These are phyloP conservation scores for Oryza glumipatula DNA, from an alignment of 176 grass and related monocot genomes.

Conservation along the genomic window DNA sequence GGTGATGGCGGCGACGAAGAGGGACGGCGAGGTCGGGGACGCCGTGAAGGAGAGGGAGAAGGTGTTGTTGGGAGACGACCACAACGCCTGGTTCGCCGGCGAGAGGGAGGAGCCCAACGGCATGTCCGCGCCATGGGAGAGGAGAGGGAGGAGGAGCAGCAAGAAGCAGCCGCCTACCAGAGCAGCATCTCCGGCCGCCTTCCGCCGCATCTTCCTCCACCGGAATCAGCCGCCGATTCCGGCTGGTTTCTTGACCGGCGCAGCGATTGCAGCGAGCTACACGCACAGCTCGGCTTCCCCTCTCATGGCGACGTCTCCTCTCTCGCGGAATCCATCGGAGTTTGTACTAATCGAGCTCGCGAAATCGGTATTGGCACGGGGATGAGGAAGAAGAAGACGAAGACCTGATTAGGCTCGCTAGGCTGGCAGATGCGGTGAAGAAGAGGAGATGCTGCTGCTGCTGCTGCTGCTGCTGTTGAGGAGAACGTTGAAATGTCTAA, in stretches of 20 bases:
- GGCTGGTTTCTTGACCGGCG: not conserved
- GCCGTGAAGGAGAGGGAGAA: slow-evolving; percentile 76
- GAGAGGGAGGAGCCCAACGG: slow-evolving; percentile 63
- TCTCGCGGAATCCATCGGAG: not conserved
- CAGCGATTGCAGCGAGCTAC: not conserved
- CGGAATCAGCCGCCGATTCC: not conserved
- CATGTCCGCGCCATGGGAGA: slow-evolving; percentile 52
- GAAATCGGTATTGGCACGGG: not conserved
- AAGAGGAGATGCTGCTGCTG: not conserved
- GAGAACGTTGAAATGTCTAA: not conserved
- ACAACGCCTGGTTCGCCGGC: slow-evolving; percentile 47
- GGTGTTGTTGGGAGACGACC: slow-evolving; percentile 54
- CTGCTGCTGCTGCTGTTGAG: not conserved
- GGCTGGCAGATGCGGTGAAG: not conserved
- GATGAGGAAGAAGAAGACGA: not conserved
- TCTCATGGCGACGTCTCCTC: slow-evolving; percentile 17
- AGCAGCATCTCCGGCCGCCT: not conserved
- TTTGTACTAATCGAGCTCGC: not conserved
- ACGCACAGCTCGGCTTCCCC: not conserved
- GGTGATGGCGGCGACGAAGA: slow-evolving; percentile 66
- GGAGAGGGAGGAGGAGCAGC: slow-evolving; percentile 41
- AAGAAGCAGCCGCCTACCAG: slow-evolving; percentile 5
- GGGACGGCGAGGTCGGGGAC: slow-evolving; percentile 53
- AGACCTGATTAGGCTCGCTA: not conserved
- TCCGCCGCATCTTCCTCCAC: slow-evolving; percentile 47